Evolutionary conservation across 1,284 basidiomycete genomes (phyloP).

Genomic region (Chondrostereum purpureum): DNA sequence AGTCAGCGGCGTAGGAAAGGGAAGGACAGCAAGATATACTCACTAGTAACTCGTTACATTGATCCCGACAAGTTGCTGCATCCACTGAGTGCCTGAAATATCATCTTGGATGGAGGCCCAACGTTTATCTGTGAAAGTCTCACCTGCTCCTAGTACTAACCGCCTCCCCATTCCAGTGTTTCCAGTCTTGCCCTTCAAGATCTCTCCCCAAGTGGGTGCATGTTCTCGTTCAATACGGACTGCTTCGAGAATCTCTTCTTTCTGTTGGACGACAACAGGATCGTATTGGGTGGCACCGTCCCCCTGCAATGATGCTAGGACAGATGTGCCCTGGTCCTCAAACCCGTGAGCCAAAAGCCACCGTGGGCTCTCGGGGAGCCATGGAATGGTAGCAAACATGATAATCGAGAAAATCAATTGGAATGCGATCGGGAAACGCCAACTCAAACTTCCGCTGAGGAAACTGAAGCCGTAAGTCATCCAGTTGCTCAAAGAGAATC

Average conservation of each 20-base stretch:
- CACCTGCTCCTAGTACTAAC: conserved; percentile 44
- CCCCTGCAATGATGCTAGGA: conserved; percentile 36
- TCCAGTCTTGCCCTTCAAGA: conserved; percentile 31
- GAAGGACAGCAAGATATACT: conserved; percentile 10
- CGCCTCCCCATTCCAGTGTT: conserved; percentile 44
- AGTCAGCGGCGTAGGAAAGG: background rate
- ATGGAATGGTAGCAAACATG: conserved; percentile 48
- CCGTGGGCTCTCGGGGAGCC: conserved; percentile 67
- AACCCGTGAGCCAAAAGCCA: conserved; percentile 45
- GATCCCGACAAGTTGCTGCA: too few relatives aligned
- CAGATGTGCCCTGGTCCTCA: conserved; percentile 30
- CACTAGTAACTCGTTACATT: conserved; percentile 66
- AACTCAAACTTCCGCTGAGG: conserved; percentile 41
- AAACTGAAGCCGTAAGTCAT: conserved; percentile 44
- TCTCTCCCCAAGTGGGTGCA: conserved; percentile 33
- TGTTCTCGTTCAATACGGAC: conserved; percentile 33
- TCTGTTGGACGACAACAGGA: conserved; percentile 28
- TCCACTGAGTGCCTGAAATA: conserved; percentile 46
- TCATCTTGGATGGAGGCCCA: background rate
- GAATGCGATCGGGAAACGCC: conserved; percentile 67
- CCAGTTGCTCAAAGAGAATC: conserved; percentile 40
- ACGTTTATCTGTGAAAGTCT: conserved; percentile 5
- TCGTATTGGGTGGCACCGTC: conserved; percentile 26
- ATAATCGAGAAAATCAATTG: conserved; percentile 61
- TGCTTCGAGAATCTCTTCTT: conserved; percentile 34